Evolutionary conservation across 768 basidiomycete genomes (phyloP).

Genomic region (Sistotremastrum niveocremeum): DNA sequence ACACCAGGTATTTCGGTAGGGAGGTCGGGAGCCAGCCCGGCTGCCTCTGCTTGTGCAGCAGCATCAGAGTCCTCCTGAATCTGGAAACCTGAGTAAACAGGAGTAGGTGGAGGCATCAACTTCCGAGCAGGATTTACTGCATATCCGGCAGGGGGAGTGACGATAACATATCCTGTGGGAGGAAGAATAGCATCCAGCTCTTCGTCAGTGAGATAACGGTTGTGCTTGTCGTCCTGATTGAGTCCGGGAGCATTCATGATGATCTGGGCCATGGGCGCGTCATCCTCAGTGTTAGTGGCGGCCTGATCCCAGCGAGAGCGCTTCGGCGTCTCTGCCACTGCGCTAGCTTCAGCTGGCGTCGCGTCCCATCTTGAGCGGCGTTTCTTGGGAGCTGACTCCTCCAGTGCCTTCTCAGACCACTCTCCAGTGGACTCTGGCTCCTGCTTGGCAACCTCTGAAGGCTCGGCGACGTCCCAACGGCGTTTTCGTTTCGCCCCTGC

Average conservation of each 20-base stretch:
- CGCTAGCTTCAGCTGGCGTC: conserved; percentile 56
- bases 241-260: conserved; percentile 79
- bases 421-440: conserved; percentile 59
- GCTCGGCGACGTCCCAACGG: conserved; percentile 55
- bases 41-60: conserved; percentile 76
- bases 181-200: conserved; percentile 90
- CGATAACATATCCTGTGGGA: conserved; percentile 73
- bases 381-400: conserved; percentile 72
- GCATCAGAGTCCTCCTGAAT: conserved; percentile 93
- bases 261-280: conserved; percentile 61
- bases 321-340: conserved; percentile 58
- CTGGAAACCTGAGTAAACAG: conserved; percentile 76
- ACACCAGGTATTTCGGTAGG: conserved; percentile 98
- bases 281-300: conserved; percentile 44
- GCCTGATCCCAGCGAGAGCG: conserved; percentile 97
- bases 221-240: conserved; percentile 84
- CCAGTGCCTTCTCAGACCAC: conserved; percentile 66
- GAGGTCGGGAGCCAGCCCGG: conserved; percentile 83
- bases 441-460: conserved; percentile 32
- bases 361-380: conserved; percentile 96
- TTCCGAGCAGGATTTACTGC: conserved; percentile 45
- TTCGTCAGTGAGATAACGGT: conserved; percentile 90
- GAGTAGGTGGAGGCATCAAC: conserved; percentile 33
- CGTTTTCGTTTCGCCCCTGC: conserved; percentile 57
- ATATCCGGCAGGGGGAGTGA: conserved; percentile 90